Conservation (phyloP, 305 asterid genomes). For the Fraxinus paxiana region DNA sequence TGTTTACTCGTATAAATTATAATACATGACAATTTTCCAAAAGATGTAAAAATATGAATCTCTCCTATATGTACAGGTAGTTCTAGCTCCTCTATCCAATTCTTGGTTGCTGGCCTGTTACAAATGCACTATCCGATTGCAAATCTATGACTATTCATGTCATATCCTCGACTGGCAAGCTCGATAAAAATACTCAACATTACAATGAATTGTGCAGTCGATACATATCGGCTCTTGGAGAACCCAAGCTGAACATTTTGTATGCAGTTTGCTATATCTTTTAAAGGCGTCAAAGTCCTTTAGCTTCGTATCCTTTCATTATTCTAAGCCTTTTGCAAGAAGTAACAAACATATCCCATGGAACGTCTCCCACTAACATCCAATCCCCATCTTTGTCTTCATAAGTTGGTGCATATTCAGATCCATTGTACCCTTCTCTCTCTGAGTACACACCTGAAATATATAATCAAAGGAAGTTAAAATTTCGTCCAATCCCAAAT, state of each 20-base stretch:
- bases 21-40: constrained; percentile 19
- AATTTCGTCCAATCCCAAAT: background rate
- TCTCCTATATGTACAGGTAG: constrained; percentile 23
- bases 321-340: constrained; percentile 79
- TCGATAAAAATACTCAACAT: background rate
- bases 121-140: background rate
- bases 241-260: constrained; percentile 3
- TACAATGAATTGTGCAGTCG: background rate
- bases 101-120: background rate
- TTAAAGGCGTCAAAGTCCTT: constrained; percentile 54
- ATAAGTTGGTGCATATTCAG: constrained; percentile 69
- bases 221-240: background rate
- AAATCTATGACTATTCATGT: background rate
- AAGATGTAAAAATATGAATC: background rate
- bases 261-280: background rate
- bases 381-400: constrained; percentile 96
- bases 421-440: constrained; percentile 66
- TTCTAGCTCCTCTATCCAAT: background rate
- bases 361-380: constrained; percentile 95
- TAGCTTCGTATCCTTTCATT: constrained; percentile 75
- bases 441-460: constrained; percentile 56
- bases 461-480: background rate
- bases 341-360: constrained; percentile 77
- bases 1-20: too few relatives aligned
- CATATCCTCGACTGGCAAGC: background rate